Percentiles rank a stretch among this genome's conserved stretches.
These are phyloP conservation scores for Xerocomellus chrysenteron DNA, from an alignment of 768 basidiomycete species.

Conservation along the genomic window DNA sequence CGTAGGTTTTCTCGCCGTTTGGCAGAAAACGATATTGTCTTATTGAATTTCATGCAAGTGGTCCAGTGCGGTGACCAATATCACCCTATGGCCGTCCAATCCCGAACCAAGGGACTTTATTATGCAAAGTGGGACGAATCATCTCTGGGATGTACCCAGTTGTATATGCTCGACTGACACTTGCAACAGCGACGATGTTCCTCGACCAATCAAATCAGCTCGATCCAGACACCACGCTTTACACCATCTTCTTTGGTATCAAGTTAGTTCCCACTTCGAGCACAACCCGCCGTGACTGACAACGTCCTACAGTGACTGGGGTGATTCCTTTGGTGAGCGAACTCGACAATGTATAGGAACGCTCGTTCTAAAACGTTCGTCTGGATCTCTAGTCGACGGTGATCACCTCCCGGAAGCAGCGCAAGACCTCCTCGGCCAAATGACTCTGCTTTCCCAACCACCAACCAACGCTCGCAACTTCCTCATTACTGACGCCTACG, in stretches of 20 bases:
- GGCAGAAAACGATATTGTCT: not conserved
- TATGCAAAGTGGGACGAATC: slow-evolving; percentile 39
- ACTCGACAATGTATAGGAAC: not conserved
- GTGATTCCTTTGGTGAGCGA: slow-evolving; percentile 40
- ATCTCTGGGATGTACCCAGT: not conserved
- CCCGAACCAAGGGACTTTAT: slow-evolving; percentile 47
- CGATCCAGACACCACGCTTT: slow-evolving; percentile 48
- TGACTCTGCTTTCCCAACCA: slow-evolving; percentile 43
- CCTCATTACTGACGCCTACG: slow-evolving; percentile 51
- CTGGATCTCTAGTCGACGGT: slow-evolving; percentile 38
- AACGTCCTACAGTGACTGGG: slow-evolving; percentile 37
- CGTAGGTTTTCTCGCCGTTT: slow-evolving; percentile 29
- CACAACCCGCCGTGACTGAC: slow-evolving; percentile 1
- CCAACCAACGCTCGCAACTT: slow-evolving; percentile 53
- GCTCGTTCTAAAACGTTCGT: not conserved
- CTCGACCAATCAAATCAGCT: slow-evolving; percentile 44
- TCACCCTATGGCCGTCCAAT: slow-evolving; percentile 52
- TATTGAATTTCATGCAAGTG: slow-evolving; percentile 19
- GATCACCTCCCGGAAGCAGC: slow-evolving; percentile 48
- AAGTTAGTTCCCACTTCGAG: slow-evolving; percentile 36
- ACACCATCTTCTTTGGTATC: slow-evolving; percentile 54
- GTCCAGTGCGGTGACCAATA: slow-evolving; percentile 46
- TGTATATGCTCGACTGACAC: not conserved
- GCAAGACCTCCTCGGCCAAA: slow-evolving; percentile 42
- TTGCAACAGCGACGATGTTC: slow-evolving; percentile 40